Evolutionary conservation across 139 green algal genomes (phyloP).

Genomic region (Desmodesmus armatus): DNA sequence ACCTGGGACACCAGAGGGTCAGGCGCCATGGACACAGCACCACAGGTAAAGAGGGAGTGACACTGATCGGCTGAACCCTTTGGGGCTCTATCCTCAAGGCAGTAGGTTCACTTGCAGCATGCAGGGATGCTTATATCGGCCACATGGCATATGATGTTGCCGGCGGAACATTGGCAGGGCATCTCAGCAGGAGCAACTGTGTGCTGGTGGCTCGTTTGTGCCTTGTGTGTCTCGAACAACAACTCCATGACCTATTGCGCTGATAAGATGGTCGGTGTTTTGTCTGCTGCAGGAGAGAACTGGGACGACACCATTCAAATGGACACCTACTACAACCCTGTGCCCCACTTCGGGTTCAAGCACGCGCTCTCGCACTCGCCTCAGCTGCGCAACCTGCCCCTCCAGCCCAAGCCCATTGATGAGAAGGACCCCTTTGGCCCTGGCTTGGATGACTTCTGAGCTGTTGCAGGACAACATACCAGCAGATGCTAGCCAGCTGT

Average conservation of each 20-base stretch:
- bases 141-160: too few relatives aligned
- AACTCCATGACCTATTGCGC: too few relatives aligned
- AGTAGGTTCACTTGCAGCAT: too few relatives aligned
- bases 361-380: slow-evolving; percentile 44
- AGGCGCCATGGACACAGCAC: slow-evolving; percentile 75
- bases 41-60: slow-evolving; percentile 20
- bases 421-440: slow-evolving; percentile 48
- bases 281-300: slow-evolving; percentile 63
- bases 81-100: too few relatives aligned
- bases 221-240: too few relatives aligned
- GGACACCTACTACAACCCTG: slow-evolving; percentile 94
- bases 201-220: too few relatives aligned
- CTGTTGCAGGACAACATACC: background rate
- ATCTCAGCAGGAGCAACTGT: too few relatives aligned
- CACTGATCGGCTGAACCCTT: too few relatives aligned
- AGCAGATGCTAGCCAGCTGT: too few relatives aligned
- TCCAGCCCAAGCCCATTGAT: slow-evolving; percentile 40
- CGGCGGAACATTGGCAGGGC: too few relatives aligned
- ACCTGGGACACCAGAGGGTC: slow-evolving; percentile 77
- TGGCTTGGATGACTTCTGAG: slow-evolving; percentile 19
- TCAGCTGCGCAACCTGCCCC: slow-evolving; percentile 32
- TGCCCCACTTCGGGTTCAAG: slow-evolving; percentile 83
- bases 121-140: too few relatives aligned
- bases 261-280: too few relatives aligned
- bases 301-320: slow-evolving; percentile 84